Evolutionary conservation across 352 stramenopile species (phyloP).

Genomic region (Phytopythium litorale): DNA sequence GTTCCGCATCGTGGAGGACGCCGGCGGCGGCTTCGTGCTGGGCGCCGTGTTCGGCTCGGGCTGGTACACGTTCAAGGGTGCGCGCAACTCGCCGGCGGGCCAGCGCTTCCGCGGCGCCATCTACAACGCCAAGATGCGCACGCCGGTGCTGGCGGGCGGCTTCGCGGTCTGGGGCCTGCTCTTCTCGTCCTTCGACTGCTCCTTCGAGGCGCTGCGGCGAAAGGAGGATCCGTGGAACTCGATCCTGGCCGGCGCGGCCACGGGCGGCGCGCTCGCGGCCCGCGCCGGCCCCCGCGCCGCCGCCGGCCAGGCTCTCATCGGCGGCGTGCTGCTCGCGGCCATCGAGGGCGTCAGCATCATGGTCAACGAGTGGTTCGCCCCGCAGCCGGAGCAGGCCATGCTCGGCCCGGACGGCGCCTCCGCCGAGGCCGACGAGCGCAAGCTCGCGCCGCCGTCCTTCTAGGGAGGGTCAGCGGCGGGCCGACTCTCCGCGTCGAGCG

Average conservation of each 20-base stretch:
- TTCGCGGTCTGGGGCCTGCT: conserved; percentile 97
- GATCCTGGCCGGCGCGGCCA: conserved; percentile 96
- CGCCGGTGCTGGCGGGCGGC: conserved; percentile 90
- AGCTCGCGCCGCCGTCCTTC: conserved; percentile 83
- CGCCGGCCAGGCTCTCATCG: conserved; percentile 92
- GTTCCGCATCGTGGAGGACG: conserved; percentile 98
- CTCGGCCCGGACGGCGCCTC: conserved; percentile 49
- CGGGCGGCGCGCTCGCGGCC: conserved; percentile 94
- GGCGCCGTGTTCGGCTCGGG: conserved; percentile 93
- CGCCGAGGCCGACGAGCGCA: conserved; percentile 72
- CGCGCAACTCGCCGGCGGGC: conserved; percentile 91
- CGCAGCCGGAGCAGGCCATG: conserved; percentile 42
- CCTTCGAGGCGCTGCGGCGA: conserved; percentile 94
- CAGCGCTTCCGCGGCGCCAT: conserved; percentile 89
- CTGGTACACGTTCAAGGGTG: conserved; percentile 96
- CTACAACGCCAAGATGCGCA: conserved; percentile 93
- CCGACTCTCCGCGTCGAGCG: neutral
- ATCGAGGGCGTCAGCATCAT: conserved; percentile 98
- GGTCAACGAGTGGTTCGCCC: conserved; percentile 84
- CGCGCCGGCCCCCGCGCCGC: conserved; percentile 93
- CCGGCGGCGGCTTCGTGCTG: conserved; percentile 97
- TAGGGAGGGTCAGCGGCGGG: conserved; percentile 18
- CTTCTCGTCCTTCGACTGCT: conserved; percentile 98
- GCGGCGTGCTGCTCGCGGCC: conserved; percentile 93
- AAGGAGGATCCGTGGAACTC: conserved; percentile 99